Percentiles rank a stretch among this genome's conserved stretches.
Conservation (phyloP, 495 filamentous ascomycete species). For the Rusavskia elegans region DNA sequence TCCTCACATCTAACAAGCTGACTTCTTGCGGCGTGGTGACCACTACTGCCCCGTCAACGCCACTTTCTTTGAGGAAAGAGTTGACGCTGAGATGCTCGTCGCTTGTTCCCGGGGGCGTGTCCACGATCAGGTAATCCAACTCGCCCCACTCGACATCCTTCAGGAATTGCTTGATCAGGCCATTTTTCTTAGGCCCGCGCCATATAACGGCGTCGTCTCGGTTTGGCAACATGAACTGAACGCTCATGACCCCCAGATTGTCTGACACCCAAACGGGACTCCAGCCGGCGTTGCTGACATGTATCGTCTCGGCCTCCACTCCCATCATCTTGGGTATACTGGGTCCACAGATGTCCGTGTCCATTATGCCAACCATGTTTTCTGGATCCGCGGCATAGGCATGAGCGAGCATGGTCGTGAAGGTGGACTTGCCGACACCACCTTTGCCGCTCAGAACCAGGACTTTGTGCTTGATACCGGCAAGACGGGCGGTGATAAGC, state of each 20-base stretch:
- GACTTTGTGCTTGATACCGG: slow-evolving; percentile 75
- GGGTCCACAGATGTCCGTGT: slow-evolving; percentile 91
- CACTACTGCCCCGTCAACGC: slow-evolving; percentile 83
- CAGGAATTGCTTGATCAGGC: slow-evolving; percentile 90
- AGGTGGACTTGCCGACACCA: slow-evolving; percentile 90
- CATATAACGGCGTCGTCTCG: slow-evolving; percentile 90
- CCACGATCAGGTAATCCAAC: slow-evolving; percentile 80
- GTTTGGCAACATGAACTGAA: slow-evolving; percentile 94
- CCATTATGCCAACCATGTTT: slow-evolving; percentile 77
- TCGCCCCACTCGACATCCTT: slow-evolving; percentile 97
- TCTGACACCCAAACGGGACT: slow-evolving; percentile 86
- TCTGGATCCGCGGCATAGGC: slow-evolving; percentile 67
- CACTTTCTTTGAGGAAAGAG: slow-evolving; percentile 67
- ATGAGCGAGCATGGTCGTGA: slow-evolving; percentile 71
- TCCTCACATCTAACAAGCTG: slow-evolving; percentile 78
- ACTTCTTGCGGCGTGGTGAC: slow-evolving; percentile 95
- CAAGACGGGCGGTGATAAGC: slow-evolving; percentile 66
- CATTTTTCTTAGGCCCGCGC: slow-evolving; percentile 96
- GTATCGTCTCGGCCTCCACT: slow-evolving; percentile 81
- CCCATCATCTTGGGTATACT: slow-evolving; percentile 97
- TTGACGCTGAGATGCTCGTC: slow-evolving; percentile 94
- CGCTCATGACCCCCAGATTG: slow-evolving; percentile 84
- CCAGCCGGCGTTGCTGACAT: slow-evolving; percentile 71
- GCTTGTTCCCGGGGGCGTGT: slow-evolving; percentile 87
- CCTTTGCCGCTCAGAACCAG: slow-evolving; percentile 88